Conservation (phyloP, 2,329 filamentous ascomycete species). For the Fusarium anthophilum region DNA sequence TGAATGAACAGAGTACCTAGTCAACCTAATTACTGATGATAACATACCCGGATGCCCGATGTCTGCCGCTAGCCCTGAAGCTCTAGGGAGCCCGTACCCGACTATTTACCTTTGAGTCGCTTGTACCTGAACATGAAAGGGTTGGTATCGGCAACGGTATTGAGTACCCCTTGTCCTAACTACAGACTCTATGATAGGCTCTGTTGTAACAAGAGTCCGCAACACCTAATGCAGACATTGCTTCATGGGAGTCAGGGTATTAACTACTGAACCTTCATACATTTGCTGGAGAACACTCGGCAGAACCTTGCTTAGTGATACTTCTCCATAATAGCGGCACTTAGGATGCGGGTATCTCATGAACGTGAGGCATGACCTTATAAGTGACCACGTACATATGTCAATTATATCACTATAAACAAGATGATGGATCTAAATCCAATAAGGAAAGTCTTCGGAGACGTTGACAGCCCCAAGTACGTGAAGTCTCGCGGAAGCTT, state of each 20-base stretch:
- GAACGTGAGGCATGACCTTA: background rate
- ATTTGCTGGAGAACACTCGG: background rate
- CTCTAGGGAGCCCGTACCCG: background rate
- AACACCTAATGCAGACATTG: background rate
- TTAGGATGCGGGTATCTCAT: background rate
- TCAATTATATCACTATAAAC: background rate
- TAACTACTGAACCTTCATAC: background rate
- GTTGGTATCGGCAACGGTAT: slow-evolving; percentile 22
- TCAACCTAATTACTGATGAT: background rate
- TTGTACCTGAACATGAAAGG: slow-evolving; percentile 26
- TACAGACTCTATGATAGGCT: slow-evolving; percentile 30
- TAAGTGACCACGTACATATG: background rate
- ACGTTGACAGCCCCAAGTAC: background rate
- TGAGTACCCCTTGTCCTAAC: slow-evolving; percentile 25
- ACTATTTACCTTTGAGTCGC: background rate
- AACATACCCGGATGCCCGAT: background rate
- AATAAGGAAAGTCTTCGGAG: background rate
- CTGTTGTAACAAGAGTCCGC: slow-evolving; percentile 25
- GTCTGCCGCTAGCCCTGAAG: background rate
- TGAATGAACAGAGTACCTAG: background rate
- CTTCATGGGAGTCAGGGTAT: slow-evolving; percentile 10
- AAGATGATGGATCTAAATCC: background rate
- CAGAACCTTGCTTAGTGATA: background rate
- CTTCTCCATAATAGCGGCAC: background rate
- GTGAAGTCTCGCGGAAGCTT: background rate